Base-by-base conservation (phyloP, 2,329 filamentous ascomycete genomes). In the Cladosporium sp. region DNA sequence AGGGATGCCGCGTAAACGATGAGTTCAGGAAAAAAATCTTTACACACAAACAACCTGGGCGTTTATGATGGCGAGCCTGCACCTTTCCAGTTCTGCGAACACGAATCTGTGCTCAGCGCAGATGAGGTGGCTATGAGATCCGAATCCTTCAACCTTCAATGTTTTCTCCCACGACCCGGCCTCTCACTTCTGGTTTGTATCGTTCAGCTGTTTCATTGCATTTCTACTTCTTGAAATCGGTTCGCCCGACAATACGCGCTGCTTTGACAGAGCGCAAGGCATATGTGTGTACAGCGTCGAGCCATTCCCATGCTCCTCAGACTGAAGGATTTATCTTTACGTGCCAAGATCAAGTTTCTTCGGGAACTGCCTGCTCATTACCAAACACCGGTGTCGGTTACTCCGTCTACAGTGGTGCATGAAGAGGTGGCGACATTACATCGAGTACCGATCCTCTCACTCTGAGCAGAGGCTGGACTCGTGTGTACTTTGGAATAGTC, bases 251-350 rank as follows among this genome's bases (percentile, higher is more conserved):
- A n/a, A 19, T 54, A 39, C 32, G 39, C 44, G 66, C 71, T 73
- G 40, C 52, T 55, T 37, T 1, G 17, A 24, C 17, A 55, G 32
- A 55, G 52, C 47, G 67, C 61, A 75, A 64, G 74, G 84, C 84
- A 86, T 86, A 80, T 81, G 83, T 87, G 84, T 87, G 84, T 87
- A 87, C 84, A 86, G 83, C 83, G 77, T 78, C 80, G 78, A 73
- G 77, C 77, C 75, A 72, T 78, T 62, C 70, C 78, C 73, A 83
- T 85, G 81, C 78, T 66, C 78, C 78, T 78, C 77, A 76, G 80
- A 81, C 83, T 86, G 83, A 86, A 87, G 83, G 84, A 85, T 80
- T 60, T 34, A 73, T 74, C 75, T 78, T 70, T 70, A 77, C 83
- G 82, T 86, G 84, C 84, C 84, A 77, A 87, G 77, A 87, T 77